Evolutionary conservation across 2,329 filamentous ascomycete genomes (phyloP).

Genomic region (Pyrenochaeta sp.): DNA sequence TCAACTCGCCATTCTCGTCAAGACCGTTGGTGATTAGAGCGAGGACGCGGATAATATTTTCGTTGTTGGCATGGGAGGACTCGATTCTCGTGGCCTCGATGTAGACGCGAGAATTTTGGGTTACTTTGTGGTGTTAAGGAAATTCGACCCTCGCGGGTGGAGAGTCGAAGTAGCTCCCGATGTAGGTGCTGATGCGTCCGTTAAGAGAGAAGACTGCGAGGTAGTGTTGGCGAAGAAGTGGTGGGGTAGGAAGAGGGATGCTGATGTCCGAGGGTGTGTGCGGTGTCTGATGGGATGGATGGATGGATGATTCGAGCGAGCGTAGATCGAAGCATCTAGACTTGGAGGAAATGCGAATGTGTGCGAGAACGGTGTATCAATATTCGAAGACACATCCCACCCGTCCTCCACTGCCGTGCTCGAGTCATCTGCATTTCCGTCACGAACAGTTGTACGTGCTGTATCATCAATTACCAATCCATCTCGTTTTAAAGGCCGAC

Average conservation of each 20-base stretch:
- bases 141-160: slow-evolving; percentile 3
- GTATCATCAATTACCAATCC: background rate
- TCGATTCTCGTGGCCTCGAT: background rate
- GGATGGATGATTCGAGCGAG: no score
- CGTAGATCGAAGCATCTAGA: no score
- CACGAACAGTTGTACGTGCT: background rate
- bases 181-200: background rate
- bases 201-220: background rate
- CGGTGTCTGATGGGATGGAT: no score
- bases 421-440: no score
- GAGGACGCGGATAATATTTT: slow-evolving; percentile 7
- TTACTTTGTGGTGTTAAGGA: background rate
- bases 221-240: background rate
- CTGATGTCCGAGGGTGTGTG: no score
- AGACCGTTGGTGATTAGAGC: background rate
- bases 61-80: background rate
- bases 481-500: background rate
- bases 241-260: background rate
- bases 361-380: no score
- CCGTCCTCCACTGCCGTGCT: no score
- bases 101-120: background rate
- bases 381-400: no score
- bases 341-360: no score
- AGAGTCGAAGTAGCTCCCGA: background rate
- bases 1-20: background rate